Percentiles rank a stretch among this genome's conserved stretches.
Evolutionary conservation across 1,284 basidiomycete species (phyloP).

Genomic region (Melampsora americana): DNA sequence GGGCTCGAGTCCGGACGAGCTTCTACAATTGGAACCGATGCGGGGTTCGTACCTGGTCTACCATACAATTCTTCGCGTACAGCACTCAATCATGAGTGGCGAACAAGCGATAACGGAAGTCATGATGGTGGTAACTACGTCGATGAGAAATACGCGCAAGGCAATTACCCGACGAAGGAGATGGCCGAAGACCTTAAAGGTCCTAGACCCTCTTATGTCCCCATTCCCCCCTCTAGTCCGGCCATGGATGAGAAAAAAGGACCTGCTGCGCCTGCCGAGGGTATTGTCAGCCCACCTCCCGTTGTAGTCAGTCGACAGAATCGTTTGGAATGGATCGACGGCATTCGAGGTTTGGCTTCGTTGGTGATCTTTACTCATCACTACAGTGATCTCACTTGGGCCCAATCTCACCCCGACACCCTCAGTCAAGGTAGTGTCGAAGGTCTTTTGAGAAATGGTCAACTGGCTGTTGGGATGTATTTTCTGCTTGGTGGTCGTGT

Average conservation of each 20-base stretch:
- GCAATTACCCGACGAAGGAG: slow-evolving; percentile 45
- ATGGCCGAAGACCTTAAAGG: slow-evolving; percentile 37
- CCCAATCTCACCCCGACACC: slow-evolving; percentile 52
- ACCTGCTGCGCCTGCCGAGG: slow-evolving; percentile 23
- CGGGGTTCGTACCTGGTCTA: slow-evolving; percentile 45
- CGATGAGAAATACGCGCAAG: slow-evolving; percentile 29
- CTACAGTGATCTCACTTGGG: slow-evolving; percentile 55
- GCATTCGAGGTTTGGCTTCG: slow-evolving; percentile 55
- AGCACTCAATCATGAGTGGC: slow-evolving; percentile 53
- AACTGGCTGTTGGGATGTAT: slow-evolving; percentile 53
- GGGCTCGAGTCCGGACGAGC: slow-evolving; percentile 52
- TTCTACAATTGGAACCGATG: slow-evolving; percentile 52
- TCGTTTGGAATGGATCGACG: slow-evolving; percentile 56
- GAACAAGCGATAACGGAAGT: slow-evolving; percentile 49
- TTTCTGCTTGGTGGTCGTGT: slow-evolving; percentile 56
- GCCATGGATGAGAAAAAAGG: slow-evolving; percentile 48
- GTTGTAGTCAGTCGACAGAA: slow-evolving; percentile 52
- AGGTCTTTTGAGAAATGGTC: slow-evolving; percentile 53
- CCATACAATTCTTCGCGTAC: slow-evolving; percentile 51
- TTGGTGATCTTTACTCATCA: slow-evolving; percentile 56
- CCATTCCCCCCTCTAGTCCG: slow-evolving; percentile 50
- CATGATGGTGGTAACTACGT: slow-evolving; percentile 48
- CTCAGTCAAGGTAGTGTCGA: slow-evolving; percentile 53
- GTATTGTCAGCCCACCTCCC: slow-evolving; percentile 46
- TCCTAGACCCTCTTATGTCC: slow-evolving; percentile 28